Evolutionary conservation across 192 early-diverging fungal genomes (phyloP).

Genomic region (Umbelopsis sp.): DNA sequence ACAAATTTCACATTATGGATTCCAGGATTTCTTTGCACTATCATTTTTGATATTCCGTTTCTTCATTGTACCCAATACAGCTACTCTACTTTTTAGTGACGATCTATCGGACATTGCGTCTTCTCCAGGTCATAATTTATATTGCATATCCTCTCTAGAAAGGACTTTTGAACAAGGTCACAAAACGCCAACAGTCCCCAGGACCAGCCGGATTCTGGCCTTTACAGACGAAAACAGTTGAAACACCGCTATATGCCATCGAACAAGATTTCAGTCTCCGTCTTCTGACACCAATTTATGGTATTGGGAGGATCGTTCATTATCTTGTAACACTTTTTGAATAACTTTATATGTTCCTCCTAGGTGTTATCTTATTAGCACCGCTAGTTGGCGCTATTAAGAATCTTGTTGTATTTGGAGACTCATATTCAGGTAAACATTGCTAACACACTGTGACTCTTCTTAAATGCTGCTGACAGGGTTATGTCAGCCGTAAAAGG

Average conservation of each 20-base stretch:
- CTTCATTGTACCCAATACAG: no score
- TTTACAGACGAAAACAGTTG: no score
- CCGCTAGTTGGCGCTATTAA: conserved; percentile 16
- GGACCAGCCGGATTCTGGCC: no score
- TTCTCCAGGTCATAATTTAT: no score
- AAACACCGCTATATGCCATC: neutral
- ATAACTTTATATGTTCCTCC: neutral
- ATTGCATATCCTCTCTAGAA: no score
- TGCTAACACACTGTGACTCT: neutral
- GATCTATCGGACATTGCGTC: no score
- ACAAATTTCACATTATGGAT: no score
- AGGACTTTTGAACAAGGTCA: no score
- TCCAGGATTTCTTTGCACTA: no score
- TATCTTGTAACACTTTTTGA: neutral
- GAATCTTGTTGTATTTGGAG: conserved; percentile 42
- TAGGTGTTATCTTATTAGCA: neutral
- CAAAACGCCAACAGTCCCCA: no score
- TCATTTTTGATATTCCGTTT: no score
- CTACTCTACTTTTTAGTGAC: no score
- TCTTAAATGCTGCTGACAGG: neutral
- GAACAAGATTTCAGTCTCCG: neutral
- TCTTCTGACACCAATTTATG: neutral
- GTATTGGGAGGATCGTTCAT: neutral
- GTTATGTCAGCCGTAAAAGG: neutral
- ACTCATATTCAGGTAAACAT: conserved; percentile 46